Evolutionary conservation across 192 early-diverging fungal species (phyloP), one percentile per base, ranked within the genome.

Genomic region (Paraglomus occultum): DNA sequence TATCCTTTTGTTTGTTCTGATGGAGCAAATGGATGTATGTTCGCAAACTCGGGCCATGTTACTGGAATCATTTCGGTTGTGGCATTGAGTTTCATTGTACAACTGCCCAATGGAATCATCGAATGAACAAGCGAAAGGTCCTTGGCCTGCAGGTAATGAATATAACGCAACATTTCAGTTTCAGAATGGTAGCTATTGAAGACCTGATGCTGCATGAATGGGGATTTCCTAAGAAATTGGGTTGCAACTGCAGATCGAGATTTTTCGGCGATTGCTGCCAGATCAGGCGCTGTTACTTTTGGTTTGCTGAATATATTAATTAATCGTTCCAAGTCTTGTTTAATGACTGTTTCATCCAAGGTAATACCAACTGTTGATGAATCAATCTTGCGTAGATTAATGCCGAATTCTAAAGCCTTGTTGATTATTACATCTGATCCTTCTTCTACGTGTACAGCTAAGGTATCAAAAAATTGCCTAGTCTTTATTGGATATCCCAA

Each of bases 61-160:
- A 99, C 89, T n/a, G 97, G 97, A 74, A 99, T 99, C 92, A 99
- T 97, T 83, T 99, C 94, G 20, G 93, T 94, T 48, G 97, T 98
- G 52, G 96, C 96, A 72, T 99, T 99, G 15, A 99, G 85, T 88
- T 99, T 98, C 97, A 99, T 99, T 66, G 97, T 99, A 85, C 97
- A 99, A 49, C 91, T 94, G 42, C 97, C 97, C 23, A 99, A 85
- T 53, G 97, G 94, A 69, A 99, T 99, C 97, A 99, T 99, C 50
- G 97, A 95, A 79, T 99, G 91, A 59, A 90, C 92, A 58, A 99
- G 82, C n/a, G 94, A 96, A 79, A 99, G 83, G 83, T 99, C 97
- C 87, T 96, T 98, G 86, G 87, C 91, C 83, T 97, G 94, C 40
- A 99, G 85, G 71, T 94, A 87, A 64, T 88, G 84, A 65, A 99